phyloP scores from a whole-genome alignment of 2,329 filamentous ascomycete species.

The Arthrobotrys iridis region DNA sequence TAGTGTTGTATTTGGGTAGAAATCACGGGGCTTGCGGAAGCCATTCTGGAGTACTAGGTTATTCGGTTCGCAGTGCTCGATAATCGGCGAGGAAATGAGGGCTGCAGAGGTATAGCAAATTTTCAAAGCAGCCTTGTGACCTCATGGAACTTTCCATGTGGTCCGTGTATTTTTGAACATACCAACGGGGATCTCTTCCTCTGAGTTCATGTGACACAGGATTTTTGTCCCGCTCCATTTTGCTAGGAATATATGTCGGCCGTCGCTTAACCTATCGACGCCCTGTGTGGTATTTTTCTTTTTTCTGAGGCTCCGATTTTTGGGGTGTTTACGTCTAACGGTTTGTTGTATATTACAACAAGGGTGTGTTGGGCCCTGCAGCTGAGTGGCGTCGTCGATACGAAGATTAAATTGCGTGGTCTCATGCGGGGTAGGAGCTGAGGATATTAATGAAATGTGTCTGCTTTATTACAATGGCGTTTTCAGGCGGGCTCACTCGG shows the following conservation, averaged over 20 bases:
- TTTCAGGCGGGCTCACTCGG: not conserved
- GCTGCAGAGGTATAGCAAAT: not conserved
- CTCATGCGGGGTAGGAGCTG: not conserved
- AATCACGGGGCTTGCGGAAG: too few relatives aligned
- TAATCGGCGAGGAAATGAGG: not conserved
- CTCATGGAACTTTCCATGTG: conserved; percentile 29
- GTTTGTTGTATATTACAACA: conserved; percentile 1
- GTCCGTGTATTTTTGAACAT: not conserved
- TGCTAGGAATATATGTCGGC: not conserved
- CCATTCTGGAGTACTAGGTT: too few relatives aligned
- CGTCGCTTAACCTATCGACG: not conserved
- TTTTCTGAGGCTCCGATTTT: conserved; percentile 15
- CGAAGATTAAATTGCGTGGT: not conserved
- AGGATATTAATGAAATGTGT: not conserved
- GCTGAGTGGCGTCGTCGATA: not conserved
- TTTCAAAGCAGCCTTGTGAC: conserved; percentile 34
- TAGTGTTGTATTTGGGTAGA: too few relatives aligned
- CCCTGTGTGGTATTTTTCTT: not conserved
- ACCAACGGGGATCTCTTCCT: not conserved
- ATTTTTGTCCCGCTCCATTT: not conserved
- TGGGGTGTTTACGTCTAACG: not conserved
- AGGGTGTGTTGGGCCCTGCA: conserved; percentile 4
- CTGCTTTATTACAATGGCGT: not conserved
- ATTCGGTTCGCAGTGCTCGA: too few relatives aligned
- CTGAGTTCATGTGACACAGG: conserved; percentile 14